Evolutionary conservation across 345 rosid genomes (phyloP).

Genomic region (Melaleuca quinquenervia): DNA sequence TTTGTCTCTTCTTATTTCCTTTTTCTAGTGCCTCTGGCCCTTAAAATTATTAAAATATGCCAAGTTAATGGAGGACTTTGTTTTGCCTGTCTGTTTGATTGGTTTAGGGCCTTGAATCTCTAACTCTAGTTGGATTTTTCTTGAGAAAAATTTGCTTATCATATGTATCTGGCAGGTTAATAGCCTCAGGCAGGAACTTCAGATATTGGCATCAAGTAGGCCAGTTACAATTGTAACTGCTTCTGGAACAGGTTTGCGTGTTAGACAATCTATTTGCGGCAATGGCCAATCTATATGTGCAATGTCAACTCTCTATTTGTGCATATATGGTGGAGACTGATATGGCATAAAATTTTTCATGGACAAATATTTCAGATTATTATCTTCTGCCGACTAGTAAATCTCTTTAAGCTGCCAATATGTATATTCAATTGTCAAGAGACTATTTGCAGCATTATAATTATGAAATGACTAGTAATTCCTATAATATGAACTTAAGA

Average conservation of each 20-base stretch:
- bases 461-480: background rate
- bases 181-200: constrained; percentile 64
- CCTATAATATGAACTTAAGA: background rate
- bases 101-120: background rate
- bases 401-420: background rate
- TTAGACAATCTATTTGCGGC: background rate
- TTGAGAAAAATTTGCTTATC: background rate
- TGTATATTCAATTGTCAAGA: background rate
- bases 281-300: background rate
- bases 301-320: background rate
- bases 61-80: background rate
- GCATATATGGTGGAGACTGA: background rate
- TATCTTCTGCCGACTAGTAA: background rate
- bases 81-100: background rate
- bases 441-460: background rate
- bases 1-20: background rate
- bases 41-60: background rate
- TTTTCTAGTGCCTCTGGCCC: background rate
- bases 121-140: background rate
- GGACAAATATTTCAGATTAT: background rate
- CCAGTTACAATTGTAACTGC: constrained; percentile 65
- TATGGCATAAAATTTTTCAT: background rate
- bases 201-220: constrained; percentile 40
- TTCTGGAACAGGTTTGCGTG: constrained; percentile 45
- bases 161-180: constrained; percentile 38